These are phyloP conservation scores for Penicillium nordicum DNA, from an alignment of 2,329 filamentous ascomycete species.

Conservation along the genomic window DNA sequence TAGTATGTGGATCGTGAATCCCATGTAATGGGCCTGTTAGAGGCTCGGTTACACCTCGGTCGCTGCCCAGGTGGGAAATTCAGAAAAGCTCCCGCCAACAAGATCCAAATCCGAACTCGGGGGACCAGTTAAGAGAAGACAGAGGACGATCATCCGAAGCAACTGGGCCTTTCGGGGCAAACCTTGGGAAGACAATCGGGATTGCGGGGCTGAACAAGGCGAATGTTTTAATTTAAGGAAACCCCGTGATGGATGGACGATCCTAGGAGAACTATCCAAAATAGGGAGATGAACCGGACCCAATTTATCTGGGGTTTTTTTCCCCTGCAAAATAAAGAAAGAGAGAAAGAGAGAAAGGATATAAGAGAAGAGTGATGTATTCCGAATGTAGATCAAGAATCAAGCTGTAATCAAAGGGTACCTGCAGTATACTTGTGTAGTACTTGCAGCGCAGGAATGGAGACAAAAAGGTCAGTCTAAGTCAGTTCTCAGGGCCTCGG, in stretches of 20 bases:
- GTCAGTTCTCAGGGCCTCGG: not conserved
- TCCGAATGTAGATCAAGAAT: not conserved
- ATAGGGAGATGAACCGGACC: constrained; percentile 3
- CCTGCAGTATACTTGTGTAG: not conserved
- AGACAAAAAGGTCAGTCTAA: not conserved
- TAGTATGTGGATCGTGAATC: constrained; percentile 22
- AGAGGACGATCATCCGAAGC: constrained; percentile 17
- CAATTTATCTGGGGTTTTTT: not conserved
- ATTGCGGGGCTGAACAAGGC: constrained; percentile 12
- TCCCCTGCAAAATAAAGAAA: not conserved
- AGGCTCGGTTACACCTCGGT: constrained; percentile 21
- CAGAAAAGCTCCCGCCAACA: constrained; percentile 13
- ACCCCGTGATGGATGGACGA: not conserved
- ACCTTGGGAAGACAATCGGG: not conserved
- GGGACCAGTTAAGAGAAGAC: constrained; percentile 4
- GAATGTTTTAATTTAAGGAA: not conserved
- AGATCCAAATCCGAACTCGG: constrained; percentile 8
- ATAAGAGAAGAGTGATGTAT: not conserved
- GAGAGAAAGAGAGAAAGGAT: not conserved
- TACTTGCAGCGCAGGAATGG: not conserved
- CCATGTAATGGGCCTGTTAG: constrained; percentile 20
- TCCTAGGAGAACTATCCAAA: not conserved
- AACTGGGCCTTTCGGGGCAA: not conserved
- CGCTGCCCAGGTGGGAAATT: constrained; percentile 1
- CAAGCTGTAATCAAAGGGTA: not conserved